Percentiles rank a stretch among this genome's conserved stretches.
Conservation (phyloP, 148 eudicot species). For the Amaranthus palmeri region DNA sequence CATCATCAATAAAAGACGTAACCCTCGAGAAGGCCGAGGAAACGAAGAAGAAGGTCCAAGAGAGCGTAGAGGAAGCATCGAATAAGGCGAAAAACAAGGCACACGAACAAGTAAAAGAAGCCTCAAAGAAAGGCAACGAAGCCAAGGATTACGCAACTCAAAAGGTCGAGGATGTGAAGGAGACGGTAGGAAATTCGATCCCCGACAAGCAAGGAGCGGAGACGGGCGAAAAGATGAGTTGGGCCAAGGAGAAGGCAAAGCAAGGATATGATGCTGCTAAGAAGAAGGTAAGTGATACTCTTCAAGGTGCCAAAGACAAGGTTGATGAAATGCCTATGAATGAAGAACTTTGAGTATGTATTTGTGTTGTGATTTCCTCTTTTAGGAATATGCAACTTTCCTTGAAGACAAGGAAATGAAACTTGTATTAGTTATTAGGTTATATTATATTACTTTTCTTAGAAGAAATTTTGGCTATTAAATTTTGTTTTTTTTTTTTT, state of each 20-base stretch:
- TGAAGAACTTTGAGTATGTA: too few species aligned
- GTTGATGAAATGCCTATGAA: neutral
- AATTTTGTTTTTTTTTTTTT: too few species aligned
- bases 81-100: too few species aligned
- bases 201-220: neutral
- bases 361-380: too few species aligned
- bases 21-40: constrained; percentile 1
- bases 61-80: too few species aligned
- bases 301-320: constrained; percentile 17
- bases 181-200: neutral
- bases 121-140: too few species aligned
- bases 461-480: too few species aligned
- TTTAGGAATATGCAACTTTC: too few species aligned
- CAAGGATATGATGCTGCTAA: constrained; percentile 20
- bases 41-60: neutral
- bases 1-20: neutral
- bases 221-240: neutral
- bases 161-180: constrained; percentile 13
- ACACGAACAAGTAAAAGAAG: too few species aligned
- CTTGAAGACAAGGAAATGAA: too few species aligned
- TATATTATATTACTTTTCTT: too few species aligned
- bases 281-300: constrained; percentile 16
- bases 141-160: neutral
- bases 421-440: too few species aligned
- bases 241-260: constrained; percentile 20